Evolutionary conservation across 306 rosid species (phyloP).

Genomic region (Vachellia pachyceras): DNA sequence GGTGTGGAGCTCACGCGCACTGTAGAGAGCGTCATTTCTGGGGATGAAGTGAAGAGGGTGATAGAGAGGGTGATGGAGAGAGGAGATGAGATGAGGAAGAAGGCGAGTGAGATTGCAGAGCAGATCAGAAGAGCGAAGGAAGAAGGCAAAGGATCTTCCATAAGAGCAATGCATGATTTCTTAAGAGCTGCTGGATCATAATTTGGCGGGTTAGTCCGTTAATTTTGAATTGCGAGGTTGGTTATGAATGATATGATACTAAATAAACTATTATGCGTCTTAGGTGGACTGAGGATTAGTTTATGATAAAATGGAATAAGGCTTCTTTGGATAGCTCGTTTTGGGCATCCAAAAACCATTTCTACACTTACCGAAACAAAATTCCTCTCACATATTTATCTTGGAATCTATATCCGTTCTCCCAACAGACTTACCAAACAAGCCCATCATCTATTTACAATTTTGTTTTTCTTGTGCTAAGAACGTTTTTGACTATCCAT

Average conservation of each 20-base stretch:
- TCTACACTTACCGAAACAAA: no score
- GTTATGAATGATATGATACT: background rate
- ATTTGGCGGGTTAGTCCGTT: background rate
- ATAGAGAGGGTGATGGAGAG: constrained; percentile 55
- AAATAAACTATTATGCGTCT: no score
- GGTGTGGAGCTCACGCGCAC: constrained; percentile 61
- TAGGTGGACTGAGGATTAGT: no score
- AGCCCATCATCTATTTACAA: no score
- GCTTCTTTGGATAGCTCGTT: no score
- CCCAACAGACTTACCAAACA: no score
- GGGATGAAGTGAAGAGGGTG: constrained; percentile 56
- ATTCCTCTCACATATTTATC: no score
- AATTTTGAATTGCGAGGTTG: background rate
- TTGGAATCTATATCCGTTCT: no score
- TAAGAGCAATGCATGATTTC: constrained; percentile 51
- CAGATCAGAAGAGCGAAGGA: constrained; percentile 50
- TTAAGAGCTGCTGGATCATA: constrained; percentile 28
- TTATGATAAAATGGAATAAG: no score
- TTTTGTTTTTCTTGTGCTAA: no score
- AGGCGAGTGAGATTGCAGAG: constrained; percentile 44
- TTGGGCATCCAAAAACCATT: no score
- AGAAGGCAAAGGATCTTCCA: constrained; percentile 48
- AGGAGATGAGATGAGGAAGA: constrained; percentile 61
- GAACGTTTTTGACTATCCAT: no score
- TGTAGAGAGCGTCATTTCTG: constrained; percentile 39